These are phyloP conservation scores for Solanum dulcamara DNA, from an alignment of 257 asterid species.

Conservation along the genomic window DNA sequence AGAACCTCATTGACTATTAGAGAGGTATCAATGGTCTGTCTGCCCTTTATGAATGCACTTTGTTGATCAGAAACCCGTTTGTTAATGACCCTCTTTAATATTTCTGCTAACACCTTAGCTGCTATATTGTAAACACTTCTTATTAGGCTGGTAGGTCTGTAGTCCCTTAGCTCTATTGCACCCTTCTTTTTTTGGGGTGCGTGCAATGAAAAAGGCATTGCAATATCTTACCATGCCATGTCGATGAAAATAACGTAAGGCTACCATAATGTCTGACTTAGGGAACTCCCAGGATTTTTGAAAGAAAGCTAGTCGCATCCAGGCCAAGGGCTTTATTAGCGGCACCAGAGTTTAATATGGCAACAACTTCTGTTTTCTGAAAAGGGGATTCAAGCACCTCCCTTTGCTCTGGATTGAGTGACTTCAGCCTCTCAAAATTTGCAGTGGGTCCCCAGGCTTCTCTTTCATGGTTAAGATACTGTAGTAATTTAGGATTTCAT, in stretches of 20 bases:
- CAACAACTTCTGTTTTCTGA: background rate
- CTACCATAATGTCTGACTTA: background rate
- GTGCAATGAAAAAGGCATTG: background rate
- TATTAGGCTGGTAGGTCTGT: background rate
- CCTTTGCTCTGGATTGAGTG: background rate
- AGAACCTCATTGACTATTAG: background rate
- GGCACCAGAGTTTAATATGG: background rate
- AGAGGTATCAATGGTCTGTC: background rate
- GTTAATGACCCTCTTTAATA: background rate
- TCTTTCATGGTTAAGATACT: background rate
- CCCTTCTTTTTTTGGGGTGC: background rate
- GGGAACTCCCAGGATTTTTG: background rate
- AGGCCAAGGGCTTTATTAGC: background rate
- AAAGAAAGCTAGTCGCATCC: background rate
- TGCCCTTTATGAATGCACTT: background rate
- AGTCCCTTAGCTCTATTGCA: background rate
- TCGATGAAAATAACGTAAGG: background rate
- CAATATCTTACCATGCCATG: background rate
- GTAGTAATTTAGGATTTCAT: background rate
- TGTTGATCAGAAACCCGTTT: background rate
- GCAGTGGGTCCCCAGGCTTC: background rate
- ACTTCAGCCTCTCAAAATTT: background rate
- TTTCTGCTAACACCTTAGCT: background rate
- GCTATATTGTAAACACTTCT: background rate
- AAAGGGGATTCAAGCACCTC: background rate